Base-by-base conservation (phyloP, 2,329 filamentous ascomycete genomes). In the Endothia cerciana region DNA sequence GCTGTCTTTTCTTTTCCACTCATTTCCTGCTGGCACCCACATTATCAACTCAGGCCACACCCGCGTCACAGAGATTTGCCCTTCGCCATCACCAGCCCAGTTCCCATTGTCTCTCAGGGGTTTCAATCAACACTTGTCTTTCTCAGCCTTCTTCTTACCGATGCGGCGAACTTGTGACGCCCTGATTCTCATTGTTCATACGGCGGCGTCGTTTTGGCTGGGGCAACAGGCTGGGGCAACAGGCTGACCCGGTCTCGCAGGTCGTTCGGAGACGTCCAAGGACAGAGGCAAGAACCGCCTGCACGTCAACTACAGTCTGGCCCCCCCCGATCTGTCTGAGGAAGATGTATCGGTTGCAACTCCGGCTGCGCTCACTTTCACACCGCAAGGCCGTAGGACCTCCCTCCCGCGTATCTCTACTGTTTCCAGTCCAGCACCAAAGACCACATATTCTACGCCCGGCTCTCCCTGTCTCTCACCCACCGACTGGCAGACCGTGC, bases 361-460 rank as follows among this genome's bases (percentile, higher is more conserved):
- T 15, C 38, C 60, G 25, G 60, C 62, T 4, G 22, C 47, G 8
- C 40, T 59, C 22, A 40, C 63, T 0, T 53, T 33, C 1, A 60
- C 30, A 8, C 49, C 65, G 22, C 60, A 56, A 15, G 60, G 36
- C 7, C 65, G 62, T 5, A 11, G 59, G 25, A 61, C 36, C 40
- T 69, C 62, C 33, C 51, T 71, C 63, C 62, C 64, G 15, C 53
- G 66, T 10, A 17, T 38, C 30, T 22, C 33, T 38, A 43, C 36
- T 57, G 11, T 59, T 51, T 45, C 28, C 60, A 43, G 68, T 60
- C 4, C 60, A 47, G 72, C 77, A 60, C 74, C 76, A 3, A 61
- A 73, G 15, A 70, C 74, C 17, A 71, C 65, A 11, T 73, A 73
- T 17, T 71, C 73, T 38, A 69, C 71, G 17, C 72, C 75, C 43